Evolutionary conservation across 2,329 filamentous ascomycete species (phyloP).

Genomic region (Ustulina deusta): DNA sequence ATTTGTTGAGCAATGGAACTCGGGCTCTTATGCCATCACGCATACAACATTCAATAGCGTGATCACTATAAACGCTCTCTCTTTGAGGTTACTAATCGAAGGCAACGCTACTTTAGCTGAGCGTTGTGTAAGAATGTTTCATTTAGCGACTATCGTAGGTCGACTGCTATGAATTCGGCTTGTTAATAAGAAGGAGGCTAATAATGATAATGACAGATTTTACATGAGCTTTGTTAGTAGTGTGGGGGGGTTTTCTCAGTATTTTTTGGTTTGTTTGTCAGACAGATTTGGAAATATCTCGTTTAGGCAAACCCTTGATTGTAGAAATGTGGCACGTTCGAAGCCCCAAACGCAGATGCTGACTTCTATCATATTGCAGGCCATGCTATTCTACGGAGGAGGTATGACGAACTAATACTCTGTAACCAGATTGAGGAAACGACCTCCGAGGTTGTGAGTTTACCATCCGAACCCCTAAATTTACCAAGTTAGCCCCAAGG

Average conservation of each 20-base stretch:
- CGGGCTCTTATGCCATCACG: background rate
- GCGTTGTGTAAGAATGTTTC: conserved; percentile 2
- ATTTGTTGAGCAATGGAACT: background rate
- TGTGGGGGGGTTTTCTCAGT: background rate
- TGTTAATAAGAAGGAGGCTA: background rate
- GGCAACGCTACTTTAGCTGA: conserved; percentile 9
- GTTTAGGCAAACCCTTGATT: background rate
- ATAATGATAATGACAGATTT: conserved; percentile 2
- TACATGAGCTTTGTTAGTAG: conserved; percentile 25
- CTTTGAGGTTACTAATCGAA: background rate
- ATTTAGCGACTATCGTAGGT: background rate
- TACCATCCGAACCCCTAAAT: background rate
- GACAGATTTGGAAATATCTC: background rate
- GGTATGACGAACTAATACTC: background rate
- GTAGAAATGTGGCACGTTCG: background rate
- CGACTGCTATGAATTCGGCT: too few species aligned
- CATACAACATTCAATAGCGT: background rate
- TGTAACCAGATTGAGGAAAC: background rate
- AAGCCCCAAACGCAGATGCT: background rate
- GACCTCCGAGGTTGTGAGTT: conserved; percentile 11
- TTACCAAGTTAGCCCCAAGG: background rate
- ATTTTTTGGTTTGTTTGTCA: background rate
- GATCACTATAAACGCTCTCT: background rate
- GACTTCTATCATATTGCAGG: conserved; percentile 4
- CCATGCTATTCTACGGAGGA: background rate